Base-by-base conservation (phyloP, 2,329 filamentous ascomycete genomes). In the Exophiala sp. region DNA sequence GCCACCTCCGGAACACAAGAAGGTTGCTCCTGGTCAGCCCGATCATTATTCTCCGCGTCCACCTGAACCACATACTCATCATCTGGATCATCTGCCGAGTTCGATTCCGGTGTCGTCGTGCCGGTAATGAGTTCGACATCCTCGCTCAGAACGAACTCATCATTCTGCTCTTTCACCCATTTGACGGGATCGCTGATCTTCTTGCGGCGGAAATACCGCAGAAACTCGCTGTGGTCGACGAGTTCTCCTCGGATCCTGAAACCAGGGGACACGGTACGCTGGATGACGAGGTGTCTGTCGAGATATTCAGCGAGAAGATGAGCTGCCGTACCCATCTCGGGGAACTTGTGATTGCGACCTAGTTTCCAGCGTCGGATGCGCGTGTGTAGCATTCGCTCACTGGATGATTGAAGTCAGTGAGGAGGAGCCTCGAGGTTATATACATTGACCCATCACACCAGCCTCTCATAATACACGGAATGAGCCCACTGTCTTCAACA, bases 321-420 rank as follows among this genome's bases (percentile, higher is more conserved):
- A 20, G 49, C 45, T 21, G 54, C 54, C 20, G 50, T 45, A 12
- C 33, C 6, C 54, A 57, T 57, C n/a, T 57, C 54, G 8, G 39
- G 18, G 4, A 24, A 45, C 16, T 49, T 57, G 14, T 49, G 49
- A 21, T 57, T 57, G 41, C 49, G 43, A 12, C 47, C 49, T 7
- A 52, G 43, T 42, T 53, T 45, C 54, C 54, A 57, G 18, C 41
- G 34, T 43, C 38, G 36, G 33, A 57, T 49, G n/a, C 50, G 43
- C 1, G 49, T 53, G 20, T 53, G 50, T 21, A 57, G 51, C 51
- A 54, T 54, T n/a, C 50, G 50, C 18, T 54, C 47, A 43, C 55
- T 54, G 12, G 33, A 20, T 8, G 32, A 32, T 47, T 12, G 38
- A 35, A 24, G 11, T 18, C n/a, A 24, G 5, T n/a, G 21, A 9